Conservation (phyloP, 2,329 filamentous ascomycete genomes). For the Coniochaeta sp. region DNA sequence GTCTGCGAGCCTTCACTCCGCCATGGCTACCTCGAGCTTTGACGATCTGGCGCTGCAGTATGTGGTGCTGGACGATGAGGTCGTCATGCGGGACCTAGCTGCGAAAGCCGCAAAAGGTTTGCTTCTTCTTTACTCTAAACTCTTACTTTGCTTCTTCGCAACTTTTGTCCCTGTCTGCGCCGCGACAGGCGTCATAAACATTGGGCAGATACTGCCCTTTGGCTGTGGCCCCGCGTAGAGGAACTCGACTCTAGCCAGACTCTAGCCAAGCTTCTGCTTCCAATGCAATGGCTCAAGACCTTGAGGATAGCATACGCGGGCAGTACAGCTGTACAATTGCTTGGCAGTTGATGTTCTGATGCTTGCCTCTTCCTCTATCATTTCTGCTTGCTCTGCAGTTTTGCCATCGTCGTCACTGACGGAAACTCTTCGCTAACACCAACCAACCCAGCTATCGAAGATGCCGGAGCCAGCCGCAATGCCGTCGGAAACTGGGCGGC, state of each 20-base stretch:
- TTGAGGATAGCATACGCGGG: too few species aligned
- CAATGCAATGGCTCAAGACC: not conserved
- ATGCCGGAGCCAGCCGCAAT: not conserved
- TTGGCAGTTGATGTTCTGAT: not conserved
- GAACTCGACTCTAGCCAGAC: too few species aligned
- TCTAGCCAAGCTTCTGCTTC: too few species aligned
- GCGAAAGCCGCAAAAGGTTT: conserved; percentile 37
- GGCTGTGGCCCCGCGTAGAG: not conserved
- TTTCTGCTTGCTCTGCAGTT: not conserved
- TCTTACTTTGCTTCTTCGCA: not conserved
- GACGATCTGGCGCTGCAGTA: conserved; percentile 46
- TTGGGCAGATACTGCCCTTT: too few species aligned
- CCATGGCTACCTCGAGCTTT: conserved; percentile 43
- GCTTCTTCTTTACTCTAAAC: not conserved
- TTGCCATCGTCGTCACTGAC: not conserved
- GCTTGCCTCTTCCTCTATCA: not conserved
- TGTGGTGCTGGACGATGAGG: conserved; percentile 42
- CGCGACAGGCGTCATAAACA: not conserved
- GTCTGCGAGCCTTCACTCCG: not conserved
- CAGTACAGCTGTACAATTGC: not conserved
- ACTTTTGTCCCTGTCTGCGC: not conserved
- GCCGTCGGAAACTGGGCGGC: conserved; percentile 12
- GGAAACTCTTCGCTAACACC: not conserved
- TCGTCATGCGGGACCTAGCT: conserved; percentile 30
- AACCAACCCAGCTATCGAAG: not conserved